phyloP scores from a whole-genome alignment of 2,329 filamentous ascomycete species.

The Paraphoma sp. region DNA sequence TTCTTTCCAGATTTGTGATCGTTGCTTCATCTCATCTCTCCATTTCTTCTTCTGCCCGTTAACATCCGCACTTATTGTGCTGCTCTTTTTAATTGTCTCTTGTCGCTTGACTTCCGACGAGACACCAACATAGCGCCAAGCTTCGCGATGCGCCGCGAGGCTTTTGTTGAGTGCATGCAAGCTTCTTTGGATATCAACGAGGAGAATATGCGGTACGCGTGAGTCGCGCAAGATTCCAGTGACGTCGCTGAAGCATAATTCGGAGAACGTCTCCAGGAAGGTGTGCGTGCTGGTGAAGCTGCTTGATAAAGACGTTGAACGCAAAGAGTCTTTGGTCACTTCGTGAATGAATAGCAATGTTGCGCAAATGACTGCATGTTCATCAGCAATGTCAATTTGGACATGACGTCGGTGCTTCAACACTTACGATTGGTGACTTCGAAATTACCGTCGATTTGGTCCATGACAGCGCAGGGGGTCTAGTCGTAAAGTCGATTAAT shows the following conservation, averaged over 20 bases:
- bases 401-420: neutral
- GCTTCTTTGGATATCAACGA: conserved; percentile 13
- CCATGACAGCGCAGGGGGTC: neutral
- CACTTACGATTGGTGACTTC: neutral
- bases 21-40: conserved; percentile 17
- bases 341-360: conserved; percentile 24
- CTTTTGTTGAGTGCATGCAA: conserved; percentile 17
- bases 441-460: neutral
- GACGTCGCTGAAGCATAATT: conserved; percentile 17
- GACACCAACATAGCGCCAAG: conserved; percentile 12
- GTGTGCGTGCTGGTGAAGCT: conserved; percentile 10
- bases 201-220: conserved; percentile 9
- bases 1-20: conserved; percentile 16
- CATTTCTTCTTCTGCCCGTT: conserved; percentile 8
- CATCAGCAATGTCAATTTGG: conserved; percentile 1
- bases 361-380: conserved; percentile 12
- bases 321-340: conserved; percentile 7
- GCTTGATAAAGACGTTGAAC: conserved; percentile 2
- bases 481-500: neutral
- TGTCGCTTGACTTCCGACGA: neutral
- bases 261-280: conserved; percentile 19
- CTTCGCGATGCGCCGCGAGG: conserved; percentile 19
- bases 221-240: conserved; percentile 15
- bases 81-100: neutral
- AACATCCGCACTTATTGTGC: conserved; percentile 2